Evolutionary conservation across 805 yeast species (phyloP).

Genomic region (Wickerhamiella bombiphila): DNA sequence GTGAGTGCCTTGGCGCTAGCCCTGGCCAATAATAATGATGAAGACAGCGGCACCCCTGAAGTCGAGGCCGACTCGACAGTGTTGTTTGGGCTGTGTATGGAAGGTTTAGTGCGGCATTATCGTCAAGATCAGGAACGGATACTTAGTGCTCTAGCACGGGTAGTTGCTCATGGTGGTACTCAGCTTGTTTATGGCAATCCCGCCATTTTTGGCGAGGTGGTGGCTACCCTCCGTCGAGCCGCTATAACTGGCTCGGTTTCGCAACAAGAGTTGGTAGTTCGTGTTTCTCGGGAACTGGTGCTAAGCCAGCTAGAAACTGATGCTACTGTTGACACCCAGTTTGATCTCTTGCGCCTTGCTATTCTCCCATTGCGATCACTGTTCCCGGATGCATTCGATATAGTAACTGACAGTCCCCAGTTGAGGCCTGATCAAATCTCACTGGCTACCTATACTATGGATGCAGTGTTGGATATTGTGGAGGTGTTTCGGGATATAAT

Average conservation of each 20-base stretch:
- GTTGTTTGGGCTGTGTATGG: slow-evolving; percentile 71
- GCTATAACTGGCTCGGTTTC: slow-evolving; percentile 35
- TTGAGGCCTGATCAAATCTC: slow-evolving; percentile 7
- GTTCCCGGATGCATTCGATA: slow-evolving; percentile 40
- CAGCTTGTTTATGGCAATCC: slow-evolving; percentile 30
- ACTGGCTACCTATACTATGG: slow-evolving; percentile 36
- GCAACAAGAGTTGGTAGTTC: slow-evolving; percentile 37
- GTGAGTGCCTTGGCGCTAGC: slow-evolving; percentile 53
- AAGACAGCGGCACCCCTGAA: slow-evolving; percentile 27
- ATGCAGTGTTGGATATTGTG: slow-evolving; percentile 46
- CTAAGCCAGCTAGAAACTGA: slow-evolving; percentile 30
- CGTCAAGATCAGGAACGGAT: not conserved
- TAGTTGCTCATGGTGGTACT: slow-evolving; percentile 1
- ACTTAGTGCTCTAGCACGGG: not conserved
- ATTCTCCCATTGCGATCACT: slow-evolving; percentile 46
- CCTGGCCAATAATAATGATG: slow-evolving; percentile 34
- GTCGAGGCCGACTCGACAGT: slow-evolving; percentile 45
- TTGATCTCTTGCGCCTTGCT: slow-evolving; percentile 62
- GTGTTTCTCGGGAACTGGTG: slow-evolving; percentile 46
- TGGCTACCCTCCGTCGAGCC: slow-evolving; percentile 62
- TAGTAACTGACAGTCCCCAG: no score
- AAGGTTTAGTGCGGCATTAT: slow-evolving; percentile 34
- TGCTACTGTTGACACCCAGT: slow-evolving; percentile 58
- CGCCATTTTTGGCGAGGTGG: slow-evolving; percentile 54
- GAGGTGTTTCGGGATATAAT: slow-evolving; percentile 52